Evolutionary conservation across 2,329 filamentous ascomycete genomes (phyloP), one percentile per base, ranked within the genome.

Genomic region (Fusarium lateritium): DNA sequence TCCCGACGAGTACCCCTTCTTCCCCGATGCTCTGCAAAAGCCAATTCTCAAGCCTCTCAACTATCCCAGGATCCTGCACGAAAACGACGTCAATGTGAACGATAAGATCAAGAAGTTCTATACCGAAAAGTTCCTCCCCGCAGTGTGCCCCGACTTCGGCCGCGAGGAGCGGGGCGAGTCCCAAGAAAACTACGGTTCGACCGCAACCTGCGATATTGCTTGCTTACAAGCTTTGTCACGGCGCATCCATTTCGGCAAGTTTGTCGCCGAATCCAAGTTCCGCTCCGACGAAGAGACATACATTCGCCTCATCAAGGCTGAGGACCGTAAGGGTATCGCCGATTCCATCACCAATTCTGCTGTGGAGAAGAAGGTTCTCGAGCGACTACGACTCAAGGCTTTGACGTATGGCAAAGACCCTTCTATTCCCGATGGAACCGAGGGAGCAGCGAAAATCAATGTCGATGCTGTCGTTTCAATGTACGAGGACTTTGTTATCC

Each of bases 1-100:
- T 0, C 96, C 96, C 39, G 96, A 99, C 84, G 96, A 99, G 82
- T 95, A 97, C 80, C 93, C 96, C 22, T 99, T 98, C 88, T 99
- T 98, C 83, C 93, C 94, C 2, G 87, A 92, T 31, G 91, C 89
- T 11, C 84, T 98, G 40, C 89, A 93, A 75, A 84, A 86, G 56
- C 93, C 95, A 26, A 92, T 99, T 65, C 88, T 99, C n/a, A 90
- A 92, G 72, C 92, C 94, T 10, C 86, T 99, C 72, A 81, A 92
- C 77, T 99, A 99, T 83, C 96, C 96, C 14, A 85, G 86, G 76
- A 94, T 99, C 76, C 87, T 99, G 52, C 92, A 98, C 81, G 83
- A 87, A 45, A 98, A 99, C 85, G 81, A 92, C 75, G 94, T 99
- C 78, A 96, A 95, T 78, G 91, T 97, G 76, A 99, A 98, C 82